phyloP scores from a whole-genome alignment of 2,329 filamentous ascomycete species.

The Fusarium burgessii region DNA sequence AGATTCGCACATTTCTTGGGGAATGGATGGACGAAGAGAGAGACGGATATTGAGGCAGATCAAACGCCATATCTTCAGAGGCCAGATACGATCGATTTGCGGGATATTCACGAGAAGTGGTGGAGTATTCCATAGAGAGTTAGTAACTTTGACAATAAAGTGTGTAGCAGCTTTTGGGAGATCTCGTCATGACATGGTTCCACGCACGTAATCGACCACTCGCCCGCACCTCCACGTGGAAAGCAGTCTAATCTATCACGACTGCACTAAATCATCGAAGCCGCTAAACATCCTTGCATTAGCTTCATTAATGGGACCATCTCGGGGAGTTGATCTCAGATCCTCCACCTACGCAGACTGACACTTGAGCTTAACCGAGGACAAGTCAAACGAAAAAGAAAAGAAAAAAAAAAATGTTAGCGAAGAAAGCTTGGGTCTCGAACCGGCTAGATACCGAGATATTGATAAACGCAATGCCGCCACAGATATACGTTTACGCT shows the following conservation, averaged over 20 bases:
- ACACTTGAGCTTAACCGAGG: not conserved
- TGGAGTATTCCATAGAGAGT: constrained; percentile 59
- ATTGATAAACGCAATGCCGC: constrained; percentile 20
- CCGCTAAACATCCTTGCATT: not conserved
- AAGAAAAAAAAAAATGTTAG: not conserved
- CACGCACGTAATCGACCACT: constrained; percentile 36
- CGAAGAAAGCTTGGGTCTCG: not conserved
- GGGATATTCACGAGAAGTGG: constrained; percentile 76
- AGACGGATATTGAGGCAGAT: constrained; percentile 67
- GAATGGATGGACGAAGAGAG: constrained; percentile 73
- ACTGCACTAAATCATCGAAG: constrained; percentile 16
- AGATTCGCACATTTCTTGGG: constrained; percentile 74
- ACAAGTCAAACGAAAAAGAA: not conserved
- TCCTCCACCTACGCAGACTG: not conserved
- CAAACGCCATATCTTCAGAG: constrained; percentile 72
- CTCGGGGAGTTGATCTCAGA: constrained; percentile 17
- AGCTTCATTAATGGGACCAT: not conserved
- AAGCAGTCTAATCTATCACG: constrained; percentile 4
- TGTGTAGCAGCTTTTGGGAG: not conserved
- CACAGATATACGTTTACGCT: constrained; percentile 24
- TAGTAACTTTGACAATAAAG: not conserved
- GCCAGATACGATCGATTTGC: constrained; percentile 68
- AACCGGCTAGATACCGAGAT: not conserved
- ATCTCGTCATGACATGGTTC: constrained; percentile 22
- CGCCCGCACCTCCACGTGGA: constrained; percentile 19